These are phyloP conservation scores for Zalerion maritima DNA, from an alignment of 495 filamentous ascomycete species.

Conservation along the genomic window DNA sequence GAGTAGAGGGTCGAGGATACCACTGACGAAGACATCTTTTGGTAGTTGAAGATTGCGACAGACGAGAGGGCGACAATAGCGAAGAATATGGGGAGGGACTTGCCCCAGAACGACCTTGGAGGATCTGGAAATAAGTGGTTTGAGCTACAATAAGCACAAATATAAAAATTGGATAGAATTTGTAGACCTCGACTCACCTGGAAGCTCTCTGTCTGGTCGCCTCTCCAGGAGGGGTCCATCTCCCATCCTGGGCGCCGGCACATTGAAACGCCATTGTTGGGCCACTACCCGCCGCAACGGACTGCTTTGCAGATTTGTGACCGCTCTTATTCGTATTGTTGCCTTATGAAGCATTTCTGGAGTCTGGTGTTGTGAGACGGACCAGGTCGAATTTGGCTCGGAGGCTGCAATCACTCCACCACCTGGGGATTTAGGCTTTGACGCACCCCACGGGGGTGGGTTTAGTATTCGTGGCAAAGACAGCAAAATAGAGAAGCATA, in stretches of 20 bases:
- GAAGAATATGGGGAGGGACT: constrained; percentile 40
- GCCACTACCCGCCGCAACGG: no score
- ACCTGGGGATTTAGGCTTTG: no score
- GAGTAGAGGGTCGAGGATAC: constrained; percentile 81
- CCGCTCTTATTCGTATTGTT: no score
- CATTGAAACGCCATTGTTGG: no score
- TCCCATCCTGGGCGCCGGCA: constrained; percentile 32
- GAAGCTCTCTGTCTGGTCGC: constrained; percentile 67
- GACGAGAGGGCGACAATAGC: constrained; percentile 47
- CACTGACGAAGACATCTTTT: constrained; percentile 71
- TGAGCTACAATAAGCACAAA: neutral
- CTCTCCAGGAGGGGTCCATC: constrained; percentile 66
- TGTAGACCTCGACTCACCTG: constrained; percentile 28
- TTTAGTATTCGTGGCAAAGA: no score
- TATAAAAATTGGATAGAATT: neutral
- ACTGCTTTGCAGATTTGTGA: no score
- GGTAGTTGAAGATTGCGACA: constrained; percentile 94
- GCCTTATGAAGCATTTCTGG: no score
- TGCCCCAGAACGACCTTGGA: constrained; percentile 25
- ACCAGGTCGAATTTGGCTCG: no score
- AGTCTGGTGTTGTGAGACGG: no score
- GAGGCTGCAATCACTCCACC: no score
- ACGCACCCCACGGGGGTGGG: no score
- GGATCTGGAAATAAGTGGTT: constrained; percentile 1
- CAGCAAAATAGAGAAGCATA: no score